Percentiles rank a stretch among this genome's conserved stretches.
Conservation (phyloP, 2,329 filamentous ascomycete species). For the Capronia coronata region DNA sequence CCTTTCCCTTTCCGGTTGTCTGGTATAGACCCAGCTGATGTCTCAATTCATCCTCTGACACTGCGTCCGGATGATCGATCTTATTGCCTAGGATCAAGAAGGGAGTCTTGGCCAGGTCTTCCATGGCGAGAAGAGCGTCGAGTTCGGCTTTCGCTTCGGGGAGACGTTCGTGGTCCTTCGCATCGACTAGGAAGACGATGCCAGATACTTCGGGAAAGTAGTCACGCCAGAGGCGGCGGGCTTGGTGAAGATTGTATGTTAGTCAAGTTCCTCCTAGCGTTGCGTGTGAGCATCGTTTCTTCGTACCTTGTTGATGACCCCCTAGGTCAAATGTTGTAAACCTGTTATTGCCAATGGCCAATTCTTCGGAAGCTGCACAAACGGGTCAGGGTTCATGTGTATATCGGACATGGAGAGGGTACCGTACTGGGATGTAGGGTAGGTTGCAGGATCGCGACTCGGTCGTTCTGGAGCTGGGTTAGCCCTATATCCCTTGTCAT, state of each 20-base stretch:
- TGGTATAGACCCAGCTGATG: slow-evolving; percentile 90
- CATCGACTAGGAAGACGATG: slow-evolving; percentile 96
- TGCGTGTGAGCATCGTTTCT: slow-evolving; percentile 29
- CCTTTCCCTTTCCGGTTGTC: slow-evolving; percentile 93
- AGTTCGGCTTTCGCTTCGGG: slow-evolving; percentile 93
- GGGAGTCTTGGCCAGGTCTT: slow-evolving; percentile 90
- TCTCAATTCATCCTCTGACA: slow-evolving; percentile 91
- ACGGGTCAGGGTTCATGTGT: background rate
- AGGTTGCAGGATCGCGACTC: slow-evolving; percentile 82
- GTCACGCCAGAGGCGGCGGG: slow-evolving; percentile 90
- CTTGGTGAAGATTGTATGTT: slow-evolving; percentile 39
- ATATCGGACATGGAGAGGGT: slow-evolving; percentile 23
- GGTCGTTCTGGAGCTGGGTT: slow-evolving; percentile 62
- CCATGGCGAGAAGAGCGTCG: slow-evolving; percentile 91
- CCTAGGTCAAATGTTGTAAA: slow-evolving; percentile 94
- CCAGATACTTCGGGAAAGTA: slow-evolving; percentile 96
- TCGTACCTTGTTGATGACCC: slow-evolving; percentile 79
- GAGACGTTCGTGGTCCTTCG: slow-evolving; percentile 94
- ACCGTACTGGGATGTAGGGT: slow-evolving; percentile 80
- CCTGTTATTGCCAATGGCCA: slow-evolving; percentile 85
- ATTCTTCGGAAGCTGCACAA: slow-evolving; percentile 71
- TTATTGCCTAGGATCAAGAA: slow-evolving; percentile 98
- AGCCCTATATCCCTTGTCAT: slow-evolving; percentile 3
- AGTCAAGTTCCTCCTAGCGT: background rate
- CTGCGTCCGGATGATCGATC: slow-evolving; percentile 94